A percentile compares a stretch with the other conserved stretches of the same genome.
Conservation (phyloP, 1,284 basidiomycete genomes). For the Phylloporus sp. region DNA sequence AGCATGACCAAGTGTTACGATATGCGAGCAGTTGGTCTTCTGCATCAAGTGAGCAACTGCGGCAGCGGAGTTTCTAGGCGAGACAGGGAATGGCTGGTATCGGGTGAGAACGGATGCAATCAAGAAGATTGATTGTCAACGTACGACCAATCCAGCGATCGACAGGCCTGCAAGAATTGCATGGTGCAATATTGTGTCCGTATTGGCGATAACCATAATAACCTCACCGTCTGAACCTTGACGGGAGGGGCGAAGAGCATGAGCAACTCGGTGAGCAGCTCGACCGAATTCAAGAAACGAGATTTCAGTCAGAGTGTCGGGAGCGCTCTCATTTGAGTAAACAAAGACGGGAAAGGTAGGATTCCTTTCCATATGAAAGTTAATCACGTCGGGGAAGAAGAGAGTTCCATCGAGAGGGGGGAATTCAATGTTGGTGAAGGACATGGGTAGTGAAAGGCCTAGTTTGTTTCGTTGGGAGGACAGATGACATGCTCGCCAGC, state of each 20-base stretch:
- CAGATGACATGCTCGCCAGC: too few relatives aligned
- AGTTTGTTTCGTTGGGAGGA: too few relatives aligned
- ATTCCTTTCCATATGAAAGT: constrained; percentile 42
- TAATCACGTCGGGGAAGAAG: constrained; percentile 34
- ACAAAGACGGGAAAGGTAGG: constrained; percentile 30
- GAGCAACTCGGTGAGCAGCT: constrained; percentile 43
- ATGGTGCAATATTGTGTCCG: constrained; percentile 42
- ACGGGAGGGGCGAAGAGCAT: constrained; percentile 35
- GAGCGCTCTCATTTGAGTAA: constrained; percentile 25
- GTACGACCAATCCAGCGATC: constrained; percentile 41
- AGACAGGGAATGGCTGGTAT: constrained; percentile 45
- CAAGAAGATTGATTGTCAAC: neutral
- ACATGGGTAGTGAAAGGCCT: neutral
- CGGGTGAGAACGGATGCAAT: neutral
- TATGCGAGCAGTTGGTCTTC: constrained; percentile 38
- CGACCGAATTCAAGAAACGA: constrained; percentile 40
- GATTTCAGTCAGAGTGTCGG: constrained; percentile 7
- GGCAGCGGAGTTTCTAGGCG: constrained; percentile 41
- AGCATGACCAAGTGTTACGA: constrained; percentile 40
- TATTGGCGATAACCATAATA: constrained; percentile 43
- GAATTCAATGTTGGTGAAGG: constrained; percentile 17
- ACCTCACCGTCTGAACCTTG: constrained; percentile 39
- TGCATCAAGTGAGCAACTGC: constrained; percentile 42
- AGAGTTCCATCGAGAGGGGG: constrained; percentile 23
- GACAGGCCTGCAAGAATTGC: constrained; percentile 34